phyloP scores from a whole-genome alignment of 169 alveolate genomes.

The Neospora caninum region DNA sequence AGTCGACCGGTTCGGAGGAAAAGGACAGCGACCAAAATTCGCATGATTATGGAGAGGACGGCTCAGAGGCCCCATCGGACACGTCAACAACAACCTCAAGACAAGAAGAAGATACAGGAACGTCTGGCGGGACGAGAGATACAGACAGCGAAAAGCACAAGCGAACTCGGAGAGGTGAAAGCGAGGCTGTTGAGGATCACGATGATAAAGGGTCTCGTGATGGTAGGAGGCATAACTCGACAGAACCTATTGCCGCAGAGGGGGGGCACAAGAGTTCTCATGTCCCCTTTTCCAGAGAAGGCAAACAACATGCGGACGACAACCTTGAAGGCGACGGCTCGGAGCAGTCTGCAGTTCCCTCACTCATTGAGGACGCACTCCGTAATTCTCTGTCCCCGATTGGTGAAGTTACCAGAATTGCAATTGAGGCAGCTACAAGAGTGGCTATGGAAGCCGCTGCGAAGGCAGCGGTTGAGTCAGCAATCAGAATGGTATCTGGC shows the following conservation, averaged over 20 bases:
- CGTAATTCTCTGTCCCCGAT: not conserved
- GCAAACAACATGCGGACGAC: not conserved
- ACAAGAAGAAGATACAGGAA: not conserved
- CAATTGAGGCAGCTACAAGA: slow-evolving; percentile 29
- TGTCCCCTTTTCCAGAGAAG: not conserved
- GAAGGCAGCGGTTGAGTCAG: not conserved
- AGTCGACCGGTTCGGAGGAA: not conserved
- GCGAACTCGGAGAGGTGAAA: not conserved
- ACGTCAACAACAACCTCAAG: not conserved
- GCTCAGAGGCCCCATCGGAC: not conserved
- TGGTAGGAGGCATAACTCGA: too few species aligned
- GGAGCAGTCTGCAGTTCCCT: not conserved
- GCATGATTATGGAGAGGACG: not conserved
- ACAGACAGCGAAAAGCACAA: not conserved
- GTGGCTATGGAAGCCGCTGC: slow-evolving; percentile 39
- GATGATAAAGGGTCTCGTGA: not conserved
- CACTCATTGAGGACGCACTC: not conserved
- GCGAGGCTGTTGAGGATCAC: not conserved
- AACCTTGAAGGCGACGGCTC: not conserved
- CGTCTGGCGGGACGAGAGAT: not conserved
- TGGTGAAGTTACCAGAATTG: not conserved
- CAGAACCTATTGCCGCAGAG: too few species aligned
- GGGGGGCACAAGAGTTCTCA: too few species aligned
- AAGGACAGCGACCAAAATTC: not conserved
- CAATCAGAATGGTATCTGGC: not conserved